Percentiles rank a stretch among this genome's conserved stretches.
Conservation (phyloP, 257 asterid species). For the Lycium barbarum region DNA sequence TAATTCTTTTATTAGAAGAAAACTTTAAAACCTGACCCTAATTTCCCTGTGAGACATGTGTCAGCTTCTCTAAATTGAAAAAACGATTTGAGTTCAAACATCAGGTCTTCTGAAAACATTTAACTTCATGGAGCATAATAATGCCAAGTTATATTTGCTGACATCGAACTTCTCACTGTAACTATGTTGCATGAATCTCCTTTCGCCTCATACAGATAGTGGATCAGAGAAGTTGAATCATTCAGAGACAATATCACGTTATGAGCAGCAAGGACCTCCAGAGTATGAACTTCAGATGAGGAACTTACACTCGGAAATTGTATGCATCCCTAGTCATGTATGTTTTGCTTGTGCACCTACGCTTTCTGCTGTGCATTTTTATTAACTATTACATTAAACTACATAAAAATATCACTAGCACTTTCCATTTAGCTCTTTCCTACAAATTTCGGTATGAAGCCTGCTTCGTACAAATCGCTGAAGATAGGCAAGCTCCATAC, state of each 20-base stretch:
- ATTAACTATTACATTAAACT: not conserved
- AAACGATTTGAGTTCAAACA: not conserved
- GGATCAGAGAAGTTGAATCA: slow-evolving; percentile 11
- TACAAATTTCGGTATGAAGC: not conserved
- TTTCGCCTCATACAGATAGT: not conserved
- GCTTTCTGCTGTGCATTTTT: not conserved
- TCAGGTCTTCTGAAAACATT: not conserved
- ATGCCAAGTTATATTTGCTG: not conserved
- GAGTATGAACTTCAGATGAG: not conserved
- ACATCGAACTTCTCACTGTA: slow-evolving; percentile 23
- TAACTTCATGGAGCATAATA: not conserved
- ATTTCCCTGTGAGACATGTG: not conserved
- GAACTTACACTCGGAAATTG: not conserved
- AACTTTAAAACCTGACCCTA: slow-evolving; percentile 27
- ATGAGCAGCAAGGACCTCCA: slow-evolving; percentile 2
- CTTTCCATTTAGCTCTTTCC: not conserved
- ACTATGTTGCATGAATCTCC: slow-evolving; percentile 5
- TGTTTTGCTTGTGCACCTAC: not conserved
- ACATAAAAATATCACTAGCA: not conserved
- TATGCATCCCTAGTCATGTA: slow-evolving; percentile 1
- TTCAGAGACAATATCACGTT: not conserved
- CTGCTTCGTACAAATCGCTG: not conserved
- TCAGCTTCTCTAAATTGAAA: not conserved
- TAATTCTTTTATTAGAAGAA: slow-evolving; percentile 14
- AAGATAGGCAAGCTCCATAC: no score